phyloP scores from a whole-genome alignment of 75 land plant genomes.

The Pinus tabuliformis region DNA sequence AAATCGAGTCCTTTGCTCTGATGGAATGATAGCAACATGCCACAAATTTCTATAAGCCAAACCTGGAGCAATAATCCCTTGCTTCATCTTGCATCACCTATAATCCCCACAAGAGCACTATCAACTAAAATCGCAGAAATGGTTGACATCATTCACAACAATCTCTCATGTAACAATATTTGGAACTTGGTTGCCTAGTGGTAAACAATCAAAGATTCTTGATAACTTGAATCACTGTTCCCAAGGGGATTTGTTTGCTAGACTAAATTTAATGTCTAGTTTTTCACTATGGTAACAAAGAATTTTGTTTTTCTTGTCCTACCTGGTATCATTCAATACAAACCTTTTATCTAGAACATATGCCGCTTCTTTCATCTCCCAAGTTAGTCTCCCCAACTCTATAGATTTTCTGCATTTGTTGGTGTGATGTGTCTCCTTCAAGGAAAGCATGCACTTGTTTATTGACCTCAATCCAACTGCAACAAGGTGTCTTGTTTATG shows the following conservation, averaged over 20 bases:
- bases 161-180: neutral
- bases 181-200: neutral
- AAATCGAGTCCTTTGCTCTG: too few species aligned
- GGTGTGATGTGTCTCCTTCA: conserved; percentile 25
- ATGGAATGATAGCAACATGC: too few species aligned
- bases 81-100: neutral
- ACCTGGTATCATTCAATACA: neutral
- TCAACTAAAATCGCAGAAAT: neutral
- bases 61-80: neutral
- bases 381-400: neutral
- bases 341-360: neutral
- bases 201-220: neutral
- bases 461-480: conserved; percentile 29
- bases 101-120: neutral
- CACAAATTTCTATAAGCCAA: too few species aligned
- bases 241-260: neutral
- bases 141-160: neutral
- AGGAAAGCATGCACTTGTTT: conserved; percentile 16
- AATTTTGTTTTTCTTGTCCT: neutral
- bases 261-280: neutral
- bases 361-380: neutral
- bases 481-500: conserved; percentile 31
- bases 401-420: neutral
- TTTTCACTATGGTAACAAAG: neutral
- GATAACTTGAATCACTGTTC: neutral